A percentile compares a stretch with the other conserved stretches of the same genome.
Evolutionary conservation across 768 basidiomycete genomes (phyloP).

Genomic region (Pleurotus giganteus): DNA sequence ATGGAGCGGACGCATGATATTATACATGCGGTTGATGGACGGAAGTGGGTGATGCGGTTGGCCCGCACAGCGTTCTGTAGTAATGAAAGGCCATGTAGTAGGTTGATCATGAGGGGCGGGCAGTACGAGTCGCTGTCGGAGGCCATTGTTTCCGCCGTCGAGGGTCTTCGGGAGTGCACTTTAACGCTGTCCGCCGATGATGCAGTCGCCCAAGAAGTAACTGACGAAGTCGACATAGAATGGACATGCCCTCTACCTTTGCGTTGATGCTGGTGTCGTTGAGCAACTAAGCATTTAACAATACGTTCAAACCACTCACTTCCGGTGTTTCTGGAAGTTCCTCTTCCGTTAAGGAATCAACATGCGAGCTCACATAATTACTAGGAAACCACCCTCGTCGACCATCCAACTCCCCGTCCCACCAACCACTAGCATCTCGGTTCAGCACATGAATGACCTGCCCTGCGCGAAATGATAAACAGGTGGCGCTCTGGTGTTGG

Average conservation of each 20-base stretch:
- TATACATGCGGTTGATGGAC: constrained; percentile 91
- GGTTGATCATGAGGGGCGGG: constrained; percentile 77
- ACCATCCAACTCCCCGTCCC: constrained; percentile 94
- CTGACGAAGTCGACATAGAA: constrained; percentile 49
- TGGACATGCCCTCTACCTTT: constrained; percentile 46
- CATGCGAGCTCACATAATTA: constrained; percentile 83
- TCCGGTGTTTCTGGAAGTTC: constrained; percentile 45
- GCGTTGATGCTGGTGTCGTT: constrained; percentile 23
- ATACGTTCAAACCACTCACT: constrained; percentile 28
- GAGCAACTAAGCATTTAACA: constrained; percentile 1
- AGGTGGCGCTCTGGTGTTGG: constrained; percentile 68
- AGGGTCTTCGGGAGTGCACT: constrained; percentile 41
- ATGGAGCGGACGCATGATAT: constrained; percentile 92
- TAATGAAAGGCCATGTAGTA: constrained; percentile 82
- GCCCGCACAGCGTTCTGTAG: constrained; percentile 81
- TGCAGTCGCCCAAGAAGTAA: constrained; percentile 52
- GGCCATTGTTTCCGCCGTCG: constrained; percentile 43
- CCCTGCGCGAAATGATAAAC: constrained; percentile 86
- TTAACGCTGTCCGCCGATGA: constrained; percentile 25
- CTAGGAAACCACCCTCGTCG: constrained; percentile 97
- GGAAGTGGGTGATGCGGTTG: constrained; percentile 81
- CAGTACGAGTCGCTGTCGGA: constrained; percentile 61
- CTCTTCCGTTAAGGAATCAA: constrained; percentile 55
- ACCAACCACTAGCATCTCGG: constrained; percentile 90
- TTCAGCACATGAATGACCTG: constrained; percentile 91